Conservation (phyloP, 163 green algal genomes). For the Chloromonas sp. region DNA sequence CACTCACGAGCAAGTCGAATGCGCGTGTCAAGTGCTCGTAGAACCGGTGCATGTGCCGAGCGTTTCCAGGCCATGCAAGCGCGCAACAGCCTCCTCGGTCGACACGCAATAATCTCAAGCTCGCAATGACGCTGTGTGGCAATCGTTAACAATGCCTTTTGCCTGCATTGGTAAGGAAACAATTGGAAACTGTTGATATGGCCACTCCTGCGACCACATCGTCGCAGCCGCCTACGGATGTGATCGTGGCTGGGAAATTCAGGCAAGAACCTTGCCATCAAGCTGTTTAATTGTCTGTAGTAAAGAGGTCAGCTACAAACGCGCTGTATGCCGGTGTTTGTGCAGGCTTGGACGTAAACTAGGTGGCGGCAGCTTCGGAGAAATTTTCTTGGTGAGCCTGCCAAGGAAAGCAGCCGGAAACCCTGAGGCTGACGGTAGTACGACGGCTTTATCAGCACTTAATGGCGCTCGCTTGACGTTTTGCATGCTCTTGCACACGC, state of each 20-base stretch:
- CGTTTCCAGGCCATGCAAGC: not conserved
- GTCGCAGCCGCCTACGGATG: not conserved
- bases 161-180: not conserved
- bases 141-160: too few species aligned
- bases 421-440: not conserved
- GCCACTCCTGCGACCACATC: not conserved
- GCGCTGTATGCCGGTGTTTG: constrained; percentile 6
- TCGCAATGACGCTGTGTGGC: not conserved
- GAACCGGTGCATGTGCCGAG: not conserved
- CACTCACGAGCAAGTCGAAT: too few species aligned
- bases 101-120: not conserved
- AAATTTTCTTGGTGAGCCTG: constrained; percentile 78
- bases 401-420: not conserved
- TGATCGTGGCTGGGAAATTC: constrained; percentile 13
- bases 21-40: not conserved
- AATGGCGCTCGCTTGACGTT: not conserved
- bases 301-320: not conserved
- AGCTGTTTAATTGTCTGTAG: not conserved
- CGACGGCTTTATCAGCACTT: not conserved
- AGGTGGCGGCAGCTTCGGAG: constrained; percentile 88
- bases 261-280: not conserved
- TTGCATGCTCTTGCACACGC: not conserved
- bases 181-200: not conserved
- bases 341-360: constrained; percentile 92
- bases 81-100: not conserved